A percentile compares a stretch with the other conserved stretches of the same genome.
Conservation (phyloP, 176 grass and related monocot species). For the Raddia guianensis region DNA sequence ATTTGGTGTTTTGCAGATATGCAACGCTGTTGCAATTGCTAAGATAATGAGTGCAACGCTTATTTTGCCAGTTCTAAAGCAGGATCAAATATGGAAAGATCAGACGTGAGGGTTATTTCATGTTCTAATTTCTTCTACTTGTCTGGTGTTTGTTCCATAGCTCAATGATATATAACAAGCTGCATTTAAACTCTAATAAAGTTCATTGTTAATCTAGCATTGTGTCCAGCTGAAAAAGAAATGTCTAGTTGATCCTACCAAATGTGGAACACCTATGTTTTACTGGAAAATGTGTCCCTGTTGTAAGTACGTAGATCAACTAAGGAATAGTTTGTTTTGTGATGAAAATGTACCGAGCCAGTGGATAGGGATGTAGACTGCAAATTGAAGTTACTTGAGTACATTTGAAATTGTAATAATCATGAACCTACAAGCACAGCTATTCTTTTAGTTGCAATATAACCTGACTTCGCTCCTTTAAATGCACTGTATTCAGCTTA, state of each 20-base stretch:
- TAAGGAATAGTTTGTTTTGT: neutral
- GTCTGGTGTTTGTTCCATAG: neutral
- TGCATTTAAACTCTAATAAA: neutral
- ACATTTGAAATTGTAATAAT: neutral
- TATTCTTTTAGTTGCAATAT: slow-evolving; percentile 11
- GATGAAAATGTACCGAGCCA: slow-evolving; percentile 1
- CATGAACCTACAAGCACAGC: slow-evolving; percentile 2
- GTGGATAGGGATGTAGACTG: neutral
- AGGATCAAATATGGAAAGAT: slow-evolving; percentile 93
- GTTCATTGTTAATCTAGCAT: neutral
- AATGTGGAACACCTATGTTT: neutral
- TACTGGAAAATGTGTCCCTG: neutral
- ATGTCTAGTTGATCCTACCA: neutral
- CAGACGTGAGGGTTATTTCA: slow-evolving; percentile 52
- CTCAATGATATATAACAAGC: neutral
- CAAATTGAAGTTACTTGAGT: neutral
- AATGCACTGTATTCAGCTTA: neutral
- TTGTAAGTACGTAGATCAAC: neutral
- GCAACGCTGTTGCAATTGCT: slow-evolving; percentile 81
- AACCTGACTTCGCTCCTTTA: slow-evolving; percentile 11
- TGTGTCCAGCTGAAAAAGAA: neutral
- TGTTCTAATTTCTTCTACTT: slow-evolving; percentile 13
- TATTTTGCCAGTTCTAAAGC: slow-evolving; percentile 82
- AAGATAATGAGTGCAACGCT: slow-evolving; percentile 81
- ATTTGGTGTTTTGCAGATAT: slow-evolving; percentile 50